Conservation (phyloP, 192 early-diverging fungal species). For the Phlyctochytrium planicorne region DNA sequence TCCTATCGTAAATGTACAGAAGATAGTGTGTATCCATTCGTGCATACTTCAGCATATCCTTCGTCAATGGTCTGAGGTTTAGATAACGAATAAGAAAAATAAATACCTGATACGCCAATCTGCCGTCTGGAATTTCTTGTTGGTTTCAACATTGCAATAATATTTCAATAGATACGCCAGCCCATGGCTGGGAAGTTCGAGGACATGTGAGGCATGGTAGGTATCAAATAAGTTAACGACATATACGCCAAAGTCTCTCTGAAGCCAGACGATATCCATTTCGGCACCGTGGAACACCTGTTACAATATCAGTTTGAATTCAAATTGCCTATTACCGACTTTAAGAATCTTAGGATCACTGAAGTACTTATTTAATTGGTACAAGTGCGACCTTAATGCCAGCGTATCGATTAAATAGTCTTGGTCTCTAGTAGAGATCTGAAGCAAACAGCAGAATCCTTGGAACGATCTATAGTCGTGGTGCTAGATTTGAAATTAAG, state of each 20-base stretch:
- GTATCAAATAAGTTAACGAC: conserved; percentile 97
- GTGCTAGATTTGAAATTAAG: conserved; percentile 50
- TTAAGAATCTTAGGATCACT: conserved; percentile 88
- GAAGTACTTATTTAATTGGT: conserved; percentile 79
- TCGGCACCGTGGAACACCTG: conserved; percentile 94
- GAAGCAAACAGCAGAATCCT: conserved; percentile 93
- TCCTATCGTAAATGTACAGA: conserved; percentile 89
- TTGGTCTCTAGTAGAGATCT: conserved; percentile 81
- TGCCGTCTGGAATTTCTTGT: conserved; percentile 94
- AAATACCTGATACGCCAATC: conserved; percentile 94
- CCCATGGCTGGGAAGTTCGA: conserved; percentile 79
- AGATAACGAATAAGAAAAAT: conserved; percentile 1
- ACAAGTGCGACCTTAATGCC: conserved; percentile 68
- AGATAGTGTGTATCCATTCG: conserved; percentile 95
- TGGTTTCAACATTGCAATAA: conserved; percentile 77
- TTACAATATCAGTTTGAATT: neutral
- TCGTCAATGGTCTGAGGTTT: conserved; percentile 73
- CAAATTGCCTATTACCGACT: conserved; percentile 26
- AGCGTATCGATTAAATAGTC: conserved; percentile 94
- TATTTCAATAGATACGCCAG: conserved; percentile 77
- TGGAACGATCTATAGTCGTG: conserved; percentile 95
- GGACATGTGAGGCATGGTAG: conserved; percentile 83
- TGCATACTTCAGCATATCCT: conserved; percentile 91
- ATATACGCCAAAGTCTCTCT: conserved; percentile 96
- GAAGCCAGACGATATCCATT: conserved; percentile 93